Evolutionary conservation across 306 rosid genomes (phyloP).

Genomic region (Cercis canadensis): DNA sequence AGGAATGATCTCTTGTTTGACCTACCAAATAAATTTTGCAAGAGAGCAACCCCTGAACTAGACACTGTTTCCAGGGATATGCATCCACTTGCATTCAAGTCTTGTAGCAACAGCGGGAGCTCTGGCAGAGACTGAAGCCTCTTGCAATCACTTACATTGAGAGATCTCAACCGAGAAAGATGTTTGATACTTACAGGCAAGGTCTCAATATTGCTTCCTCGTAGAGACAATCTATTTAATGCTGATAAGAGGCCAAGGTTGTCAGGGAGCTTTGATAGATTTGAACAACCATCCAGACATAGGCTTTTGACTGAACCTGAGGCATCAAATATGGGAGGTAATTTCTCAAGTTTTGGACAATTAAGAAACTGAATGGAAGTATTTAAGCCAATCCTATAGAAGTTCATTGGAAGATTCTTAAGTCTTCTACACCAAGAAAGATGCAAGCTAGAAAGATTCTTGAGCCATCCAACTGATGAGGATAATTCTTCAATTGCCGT

Average conservation of each 20-base stretch:
- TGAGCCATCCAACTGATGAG: background rate
- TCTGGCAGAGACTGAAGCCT: no score
- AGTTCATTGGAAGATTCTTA: no score
- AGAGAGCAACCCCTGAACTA: background rate
- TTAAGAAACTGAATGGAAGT: no score
- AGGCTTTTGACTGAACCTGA: background rate
- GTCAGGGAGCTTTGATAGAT: slow-evolving; percentile 3
- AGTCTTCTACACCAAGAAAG: background rate
- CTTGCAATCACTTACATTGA: background rate
- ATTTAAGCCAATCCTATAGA: no score
- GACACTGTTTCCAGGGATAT: slow-evolving; percentile 3
- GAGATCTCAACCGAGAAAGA: background rate
- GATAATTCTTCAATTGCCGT: background rate
- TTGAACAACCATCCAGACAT: background rate
- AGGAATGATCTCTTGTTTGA: background rate
- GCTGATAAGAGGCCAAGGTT: background rate
- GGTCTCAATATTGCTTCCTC: slow-evolving; percentile 15
- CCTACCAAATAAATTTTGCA: background rate
- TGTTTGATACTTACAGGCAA: slow-evolving; percentile 19
- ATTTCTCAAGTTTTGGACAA: background rate
- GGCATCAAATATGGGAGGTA: background rate
- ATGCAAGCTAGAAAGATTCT: background rate
- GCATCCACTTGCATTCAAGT: slow-evolving; percentile 15
- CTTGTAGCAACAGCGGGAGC: slow-evolving; percentile 1
- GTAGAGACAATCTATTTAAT: background rate